Conservation (phyloP, 2,329 filamentous ascomycete species). For the Diplodia seriata region DNA sequence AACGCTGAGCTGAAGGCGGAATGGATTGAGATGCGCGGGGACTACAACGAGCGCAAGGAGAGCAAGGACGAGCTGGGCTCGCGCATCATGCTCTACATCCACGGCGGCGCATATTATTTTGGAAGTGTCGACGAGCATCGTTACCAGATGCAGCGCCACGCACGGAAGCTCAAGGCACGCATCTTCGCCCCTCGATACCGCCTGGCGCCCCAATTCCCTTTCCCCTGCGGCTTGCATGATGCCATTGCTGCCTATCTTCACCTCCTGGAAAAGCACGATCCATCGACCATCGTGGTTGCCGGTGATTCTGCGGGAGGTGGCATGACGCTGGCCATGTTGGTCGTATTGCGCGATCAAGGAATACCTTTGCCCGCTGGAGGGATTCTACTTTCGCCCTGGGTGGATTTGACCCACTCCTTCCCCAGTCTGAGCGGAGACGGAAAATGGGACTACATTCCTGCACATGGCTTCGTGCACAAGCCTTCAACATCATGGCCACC, state of each 20-base stretch:
- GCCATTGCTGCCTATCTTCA: constrained; percentile 88
- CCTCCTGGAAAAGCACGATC: constrained; percentile 76
- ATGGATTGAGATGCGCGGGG: constrained; percentile 94
- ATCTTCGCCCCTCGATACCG: constrained; percentile 87
- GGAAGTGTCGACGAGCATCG: constrained; percentile 94
- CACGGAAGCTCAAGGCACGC: constrained; percentile 87
- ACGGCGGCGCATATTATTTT: constrained; percentile 95
- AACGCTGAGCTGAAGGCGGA: constrained; percentile 75
- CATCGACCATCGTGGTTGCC: constrained; percentile 82
- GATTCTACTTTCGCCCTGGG: constrained; percentile 93
- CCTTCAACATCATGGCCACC: constrained; percentile 93
- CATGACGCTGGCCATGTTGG: constrained; percentile 81
- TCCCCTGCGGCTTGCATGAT: constrained; percentile 90
- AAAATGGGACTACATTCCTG: constrained; percentile 85
- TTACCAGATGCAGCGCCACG: constrained; percentile 97
- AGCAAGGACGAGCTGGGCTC: constrained; percentile 62
- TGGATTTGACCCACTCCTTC: constrained; percentile 93
- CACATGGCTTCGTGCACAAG: constrained; percentile 86
- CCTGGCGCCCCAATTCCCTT: constrained; percentile 91
- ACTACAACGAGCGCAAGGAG: constrained; percentile 75
- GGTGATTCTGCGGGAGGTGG: constrained; percentile 94
- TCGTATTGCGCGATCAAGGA: constrained; percentile 80
- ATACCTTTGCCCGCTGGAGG: constrained; percentile 87
- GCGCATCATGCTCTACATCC: constrained; percentile 90
- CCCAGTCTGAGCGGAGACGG: constrained; percentile 80